Percentiles rank a stretch among this genome's conserved stretches.
Conservation (phyloP, 2,329 filamentous ascomycete genomes). For the Westerdykella aurantiaca region DNA sequence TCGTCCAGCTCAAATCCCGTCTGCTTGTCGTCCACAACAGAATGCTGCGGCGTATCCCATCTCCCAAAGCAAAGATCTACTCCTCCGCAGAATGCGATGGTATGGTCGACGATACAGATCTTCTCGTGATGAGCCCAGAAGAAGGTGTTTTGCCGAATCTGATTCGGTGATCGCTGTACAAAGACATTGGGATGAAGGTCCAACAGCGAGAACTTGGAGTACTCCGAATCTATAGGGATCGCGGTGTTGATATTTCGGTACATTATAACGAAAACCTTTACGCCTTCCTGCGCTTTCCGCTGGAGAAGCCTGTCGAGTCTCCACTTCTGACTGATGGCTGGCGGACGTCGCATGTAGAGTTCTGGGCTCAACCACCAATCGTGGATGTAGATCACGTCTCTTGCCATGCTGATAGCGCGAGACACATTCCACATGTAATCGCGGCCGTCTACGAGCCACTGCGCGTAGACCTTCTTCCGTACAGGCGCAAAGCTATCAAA, state of each 20-base stretch:
- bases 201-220: constrained; percentile 92
- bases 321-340: constrained; percentile 97
- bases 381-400: constrained; percentile 97
- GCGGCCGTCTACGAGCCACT: constrained; percentile 93
- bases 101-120: constrained; percentile 93
- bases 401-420: constrained; percentile 90
- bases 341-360: constrained; percentile 86
- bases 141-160: constrained; percentile 98
- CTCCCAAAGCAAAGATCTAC: constrained; percentile 95
- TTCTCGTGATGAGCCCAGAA: constrained; percentile 99
- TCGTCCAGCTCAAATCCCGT: constrained; percentile 81
- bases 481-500: constrained; percentile 94
- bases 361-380: constrained; percentile 99
- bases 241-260: constrained; percentile 97
- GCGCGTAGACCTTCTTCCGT: constrained; percentile 76
- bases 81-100: constrained; percentile 89
- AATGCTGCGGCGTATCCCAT: constrained; percentile 95
- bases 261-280: constrained; percentile 96
- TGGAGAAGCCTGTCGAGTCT: constrained; percentile 88
- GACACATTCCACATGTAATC: constrained; percentile 99
- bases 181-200: constrained; percentile 96
- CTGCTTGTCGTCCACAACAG: constrained; percentile 83
- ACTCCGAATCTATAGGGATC: constrained; percentile 95
- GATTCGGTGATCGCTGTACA: constrained; percentile 91
- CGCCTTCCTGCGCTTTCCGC: constrained; percentile 85